Base-by-base conservation (phyloP, 2,329 filamentous ascomycete species). In the Alternaria metachromatica region DNA sequence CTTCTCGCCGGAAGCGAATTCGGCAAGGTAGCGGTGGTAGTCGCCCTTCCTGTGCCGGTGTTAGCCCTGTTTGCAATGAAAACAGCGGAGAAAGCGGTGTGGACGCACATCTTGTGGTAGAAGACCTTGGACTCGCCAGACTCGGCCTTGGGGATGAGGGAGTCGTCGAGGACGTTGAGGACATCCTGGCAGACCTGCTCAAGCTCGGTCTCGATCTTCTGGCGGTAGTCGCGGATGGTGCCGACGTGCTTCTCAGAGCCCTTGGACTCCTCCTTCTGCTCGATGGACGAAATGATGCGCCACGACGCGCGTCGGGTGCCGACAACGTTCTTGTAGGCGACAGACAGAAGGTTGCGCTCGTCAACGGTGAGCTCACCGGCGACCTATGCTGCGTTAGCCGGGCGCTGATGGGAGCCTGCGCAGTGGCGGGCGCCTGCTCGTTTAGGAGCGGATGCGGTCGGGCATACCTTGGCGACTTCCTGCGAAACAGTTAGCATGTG, bases 241-340 rank as follows among this genome's bases (percentile, higher is more conserved):
- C 86, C 82, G 79, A 97, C 93, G 84, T 98, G 95, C 88, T 96
- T 95, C 80, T 96, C 93, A 74, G 92, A 93, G 81, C 95, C 95
- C 90, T 97, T 98, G 82, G 94, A 96, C 87, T 98, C 95, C 88
- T 98, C 95, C 91, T 98, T 98, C 86, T 98, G 95, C 88, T 98
- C 95, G 84, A 99, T 98, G 82, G 96, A 98, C 82, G 94, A 96
- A 86, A 99, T 96, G 85, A 99, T 98, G 86, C 95, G 91, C 95
- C 95, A 99, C 78, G 94, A 97, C 81, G 95, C 95, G 90, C 96
- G 95, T 84, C 95, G 92, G 81, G 96, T 96, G 79, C 96, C 95
- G 79, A 99, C 93, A 67, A 99, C 96, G 86, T 99, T 99, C 92
- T 99, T 99, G 91, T 99, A 99, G 82, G 95, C 95, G 80, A 98